Conservation (phyloP, 805 yeast species). For the Vanderwaltozyma polyspora region DNA sequence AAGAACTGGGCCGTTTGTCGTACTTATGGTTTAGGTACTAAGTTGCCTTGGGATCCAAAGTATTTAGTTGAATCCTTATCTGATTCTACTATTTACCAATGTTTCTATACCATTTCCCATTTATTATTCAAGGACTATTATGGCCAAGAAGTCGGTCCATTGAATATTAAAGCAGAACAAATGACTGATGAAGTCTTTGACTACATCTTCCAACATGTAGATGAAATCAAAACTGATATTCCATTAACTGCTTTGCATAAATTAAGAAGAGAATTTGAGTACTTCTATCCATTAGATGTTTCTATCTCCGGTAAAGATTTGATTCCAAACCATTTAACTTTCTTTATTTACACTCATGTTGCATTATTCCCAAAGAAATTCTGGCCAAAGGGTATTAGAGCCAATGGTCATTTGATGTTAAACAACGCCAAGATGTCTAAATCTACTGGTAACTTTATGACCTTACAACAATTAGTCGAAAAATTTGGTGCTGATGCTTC, state of each 20-base stretch:
- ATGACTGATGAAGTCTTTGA: slow-evolving; percentile 92
- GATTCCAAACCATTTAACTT: slow-evolving; percentile 93
- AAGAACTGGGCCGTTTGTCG: slow-evolving; percentile 98
- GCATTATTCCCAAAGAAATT: slow-evolving; percentile 81
- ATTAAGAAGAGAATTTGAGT: slow-evolving; percentile 89
- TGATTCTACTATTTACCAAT: slow-evolving; percentile 92
- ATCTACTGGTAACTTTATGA: slow-evolving; percentile 94
- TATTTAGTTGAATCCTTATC: slow-evolving; percentile 89
- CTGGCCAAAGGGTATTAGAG: slow-evolving; percentile 94
- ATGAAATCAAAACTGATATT: slow-evolving; percentile 45
- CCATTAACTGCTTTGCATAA: slow-evolving; percentile 54
- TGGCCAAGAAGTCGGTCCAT: slow-evolving; percentile 64
- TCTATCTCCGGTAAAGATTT: slow-evolving; percentile 94
- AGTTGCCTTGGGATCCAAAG: slow-evolving; percentile 92
- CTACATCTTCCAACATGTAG: slow-evolving; percentile 69
- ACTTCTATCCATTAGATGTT: slow-evolving; percentile 88
- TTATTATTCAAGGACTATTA: slow-evolving; percentile 77
- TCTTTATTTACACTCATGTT: slow-evolving; percentile 85
- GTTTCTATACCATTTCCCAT: slow-evolving; percentile 85
- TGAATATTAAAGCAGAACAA: slow-evolving; percentile 66
- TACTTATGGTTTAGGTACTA: slow-evolving; percentile 91
- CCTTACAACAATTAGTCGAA: slow-evolving; percentile 68
- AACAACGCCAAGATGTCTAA: slow-evolving; percentile 98
- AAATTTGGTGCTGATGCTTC: slow-evolving; percentile 97
- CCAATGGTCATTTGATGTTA: slow-evolving; percentile 88